Percentiles rank a stretch among this genome's conserved stretches.
Conservation (phyloP, 257 asterid species). For the Phtheirospermum japonicum region DNA sequence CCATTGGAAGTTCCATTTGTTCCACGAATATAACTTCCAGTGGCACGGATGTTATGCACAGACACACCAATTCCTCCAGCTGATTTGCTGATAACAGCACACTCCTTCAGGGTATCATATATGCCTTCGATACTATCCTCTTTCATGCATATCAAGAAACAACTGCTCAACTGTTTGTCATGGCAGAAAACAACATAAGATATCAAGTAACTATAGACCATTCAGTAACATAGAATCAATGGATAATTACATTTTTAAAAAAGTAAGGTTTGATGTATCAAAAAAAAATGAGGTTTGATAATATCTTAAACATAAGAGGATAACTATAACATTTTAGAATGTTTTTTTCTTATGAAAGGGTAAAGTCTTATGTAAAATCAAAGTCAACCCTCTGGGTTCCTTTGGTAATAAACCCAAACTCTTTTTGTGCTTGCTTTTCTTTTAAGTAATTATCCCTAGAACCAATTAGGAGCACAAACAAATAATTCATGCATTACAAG, state of each 20-base stretch:
- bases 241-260: no score
- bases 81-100: constrained; percentile 97
- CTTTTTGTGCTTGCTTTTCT: no score
- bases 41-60: constrained; percentile 88
- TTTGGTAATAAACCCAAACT: not conserved
- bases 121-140: constrained; percentile 98
- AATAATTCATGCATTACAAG: not conserved
- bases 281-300: no score
- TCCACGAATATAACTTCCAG: constrained; percentile 97
- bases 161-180: constrained; percentile 76
- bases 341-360: no score
- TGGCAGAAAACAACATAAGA: constrained; percentile 8
- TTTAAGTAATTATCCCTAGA: not conserved
- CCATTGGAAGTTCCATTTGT: constrained; percentile 97
- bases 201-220: not conserved
- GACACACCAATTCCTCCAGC: constrained; percentile 99
- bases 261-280: no score
- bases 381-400: no score
- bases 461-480: not conserved
- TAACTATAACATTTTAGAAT: no score
- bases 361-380: no score
- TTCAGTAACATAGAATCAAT: no score
- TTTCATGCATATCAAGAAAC: constrained; percentile 94
- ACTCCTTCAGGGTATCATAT: constrained; percentile 88
- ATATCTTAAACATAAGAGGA: no score